phyloP scores from a whole-genome alignment of 2,329 filamentous ascomycete species.

The Akanthomyces muscarius region DNA sequence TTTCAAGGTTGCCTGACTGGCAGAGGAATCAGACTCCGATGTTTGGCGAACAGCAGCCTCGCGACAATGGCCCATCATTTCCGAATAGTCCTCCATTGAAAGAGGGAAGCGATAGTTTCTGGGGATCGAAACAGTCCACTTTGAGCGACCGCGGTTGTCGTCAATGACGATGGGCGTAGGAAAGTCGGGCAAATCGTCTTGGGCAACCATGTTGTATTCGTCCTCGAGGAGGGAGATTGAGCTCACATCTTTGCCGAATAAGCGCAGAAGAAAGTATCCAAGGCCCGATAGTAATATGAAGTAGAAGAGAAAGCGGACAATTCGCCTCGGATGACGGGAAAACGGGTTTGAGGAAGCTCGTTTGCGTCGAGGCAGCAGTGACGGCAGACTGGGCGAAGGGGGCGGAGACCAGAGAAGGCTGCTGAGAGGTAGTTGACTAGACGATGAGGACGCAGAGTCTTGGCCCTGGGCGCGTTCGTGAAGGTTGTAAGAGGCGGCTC shows the following conservation, averaged over 20 bases:
- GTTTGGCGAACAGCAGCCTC: conserved; percentile 59
- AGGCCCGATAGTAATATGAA: conserved; percentile 46
- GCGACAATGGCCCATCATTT: conserved; percentile 64
- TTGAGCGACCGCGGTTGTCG: conserved; percentile 59
- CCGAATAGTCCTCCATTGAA: conserved; percentile 58
- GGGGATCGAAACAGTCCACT: conserved; percentile 82
- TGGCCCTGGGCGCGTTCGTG: conserved; percentile 43
- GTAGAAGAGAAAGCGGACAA: conserved; percentile 54
- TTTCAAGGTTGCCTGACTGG: conserved; percentile 39
- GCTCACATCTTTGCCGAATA: conserved; percentile 28
- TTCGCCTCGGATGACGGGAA: conserved; percentile 50
- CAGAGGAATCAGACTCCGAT: conserved; percentile 36
- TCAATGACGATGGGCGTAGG: conserved; percentile 68
- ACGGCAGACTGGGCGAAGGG: conserved; percentile 68
- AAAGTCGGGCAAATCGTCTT: conserved; percentile 63
- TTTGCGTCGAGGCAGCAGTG: conserved; percentile 60
- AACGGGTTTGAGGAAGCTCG: conserved; percentile 51
- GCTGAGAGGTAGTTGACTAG: conserved; percentile 61
- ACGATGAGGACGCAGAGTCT: conserved; percentile 52
- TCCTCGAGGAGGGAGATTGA: conserved; percentile 44
- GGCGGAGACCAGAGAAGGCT: conserved; percentile 64
- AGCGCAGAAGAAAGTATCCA: conserved; percentile 42
- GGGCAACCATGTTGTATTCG: conserved; percentile 64
- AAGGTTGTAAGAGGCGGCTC: conserved; percentile 53
- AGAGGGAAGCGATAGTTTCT: conserved; percentile 63